Evolutionary conservation across 129 eudicot genomes (phyloP), one percentile per base, ranked within the genome.

Genomic region (Artemisia argyi): DNA sequence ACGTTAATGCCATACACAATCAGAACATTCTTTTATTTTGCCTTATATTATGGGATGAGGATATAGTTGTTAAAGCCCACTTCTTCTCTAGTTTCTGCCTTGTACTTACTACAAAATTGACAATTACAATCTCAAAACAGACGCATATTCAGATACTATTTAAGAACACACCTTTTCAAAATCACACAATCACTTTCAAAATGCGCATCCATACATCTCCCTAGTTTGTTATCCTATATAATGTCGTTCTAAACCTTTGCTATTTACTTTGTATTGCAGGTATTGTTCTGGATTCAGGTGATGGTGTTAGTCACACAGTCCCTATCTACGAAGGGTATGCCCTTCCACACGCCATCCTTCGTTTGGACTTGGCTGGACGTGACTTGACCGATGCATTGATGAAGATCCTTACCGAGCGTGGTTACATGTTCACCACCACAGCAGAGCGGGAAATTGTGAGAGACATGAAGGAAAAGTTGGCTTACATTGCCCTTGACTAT

Each of bases 381-480:
- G 86, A 85, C 82, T 78, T 85, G 19, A 85, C 89, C 0, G 89
- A 85, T 24, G 70, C 83, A 14, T 65, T 85, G 30, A 76, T 79
- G 81, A 82, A 85, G 61, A 81, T 85, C 58, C 80, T 85, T 4
- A 81, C 89, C 3, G 89, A 81, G 57, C 89, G 89, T 19, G 89
- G 89, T 24, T 85, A 82, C 68, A 70, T 80, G 51, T 85, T 85
- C 86, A 81, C 85, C 11, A 82, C 90, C 35, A 82, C 90, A 56
- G 90, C 90, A 11, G 90, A 85, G 52, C 78, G 80, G 58, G 90
- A 85, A 85, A 85, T 85, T 26, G 90, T 85, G 54, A 85, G 89
- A 76, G 89, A 85, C 79, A 82, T 85, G 84, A 85, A 85, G 80
- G 89, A 85, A 59, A 85, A 85, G 69, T 52, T 85, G 70, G 64